Evolutionary conservation across 148 eudicot species (phyloP), one percentile per base, ranked within the genome.

Genomic region (Linanthus parryae): DNA sequence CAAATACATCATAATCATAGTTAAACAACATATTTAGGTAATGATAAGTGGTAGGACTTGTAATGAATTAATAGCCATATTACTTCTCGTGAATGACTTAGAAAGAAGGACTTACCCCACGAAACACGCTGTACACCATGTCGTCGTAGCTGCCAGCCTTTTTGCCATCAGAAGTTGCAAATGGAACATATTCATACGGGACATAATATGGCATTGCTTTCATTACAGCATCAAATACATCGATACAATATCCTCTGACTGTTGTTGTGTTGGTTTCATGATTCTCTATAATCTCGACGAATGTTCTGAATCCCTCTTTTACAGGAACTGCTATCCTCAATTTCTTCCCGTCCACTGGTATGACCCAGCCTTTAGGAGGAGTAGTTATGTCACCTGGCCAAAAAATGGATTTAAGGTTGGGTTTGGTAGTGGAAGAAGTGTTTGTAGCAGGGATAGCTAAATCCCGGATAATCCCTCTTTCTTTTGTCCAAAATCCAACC

Each of bases 291-390:
- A 48, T 36, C n/a, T 15, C n/a, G 8, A 48, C 35, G 3, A 48
- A 48, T 28, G 27, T 36, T 15, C 2, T 23, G 35, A 48, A 48
- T 3, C 52, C 52, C 27, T 12, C 9, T 36, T 48, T 48, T 6
- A 28, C 35, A 48, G 52, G 52, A 48, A 48, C 52, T 4, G 35
- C 52, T 21, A 48, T 36, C 36, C 21, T 48, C 52, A 48, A 13
- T 6, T 28, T 4, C 25, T 25, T 14, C 29, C 36, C 52, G 4
- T 28, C 14, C 7, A 22, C 17, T 28, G 28, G 52, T 11, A 26
- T 26, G 16, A 14, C 35, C 52, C 52, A 48, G 52, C 52, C 52
- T 27, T 22, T 48, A n/a, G 52, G 52, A 2, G 16, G 11, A 20
- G 15, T 36, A 27, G 27, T 48, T 12, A 21, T 25, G 15, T 28